A percentile compares a stretch with the other conserved stretches of the same genome.
Evolutionary conservation across 129 eudicot genomes (phyloP).

Genomic region (Lactuca saligna): DNA sequence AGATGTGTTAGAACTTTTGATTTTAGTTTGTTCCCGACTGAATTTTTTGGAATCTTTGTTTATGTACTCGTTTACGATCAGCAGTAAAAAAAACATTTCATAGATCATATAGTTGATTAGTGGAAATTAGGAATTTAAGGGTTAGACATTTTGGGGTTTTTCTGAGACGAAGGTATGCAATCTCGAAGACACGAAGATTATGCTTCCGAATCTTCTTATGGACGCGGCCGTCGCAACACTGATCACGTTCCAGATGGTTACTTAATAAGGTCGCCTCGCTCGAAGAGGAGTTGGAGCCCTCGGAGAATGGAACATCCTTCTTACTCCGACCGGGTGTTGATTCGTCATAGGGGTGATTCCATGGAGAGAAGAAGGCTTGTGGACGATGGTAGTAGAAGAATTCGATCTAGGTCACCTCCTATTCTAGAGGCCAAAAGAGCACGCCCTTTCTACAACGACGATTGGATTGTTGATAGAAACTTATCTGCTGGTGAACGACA

Average conservation of each 20-base stretch:
- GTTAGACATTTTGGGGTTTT: slow-evolving; percentile 27
- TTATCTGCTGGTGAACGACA: slow-evolving; percentile 24
- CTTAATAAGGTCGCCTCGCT: slow-evolving; percentile 31
- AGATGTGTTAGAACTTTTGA: not conserved
- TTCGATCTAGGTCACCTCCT: slow-evolving; percentile 41
- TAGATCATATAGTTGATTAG: slow-evolving; percentile 23
- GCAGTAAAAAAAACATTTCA: not conserved
- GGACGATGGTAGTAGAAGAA: slow-evolving; percentile 27
- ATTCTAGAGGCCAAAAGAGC: slow-evolving; percentile 26
- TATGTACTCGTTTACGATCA: slow-evolving; percentile 2
- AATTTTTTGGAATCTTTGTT: slow-evolving; percentile 14
- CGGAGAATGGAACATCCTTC: slow-evolving; percentile 22
- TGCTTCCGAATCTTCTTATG: slow-evolving; percentile 18
- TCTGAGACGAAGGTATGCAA: slow-evolving; percentile 38
- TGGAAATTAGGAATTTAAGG: slow-evolving; percentile 25
- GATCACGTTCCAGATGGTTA: slow-evolving; percentile 25
- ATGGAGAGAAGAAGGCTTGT: slow-evolving; percentile 38
- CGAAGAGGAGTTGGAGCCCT: slow-evolving; percentile 39
- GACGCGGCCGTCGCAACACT: slow-evolving; percentile 31
- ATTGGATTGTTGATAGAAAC: slow-evolving; percentile 32
- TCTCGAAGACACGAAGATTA: slow-evolving; percentile 37
- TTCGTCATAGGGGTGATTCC: slow-evolving; percentile 31
- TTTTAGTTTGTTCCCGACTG: slow-evolving; percentile 1
- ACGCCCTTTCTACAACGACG: slow-evolving; percentile 32
- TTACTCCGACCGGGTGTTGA: slow-evolving; percentile 14